Evolutionary conservation across 768 basidiomycete species (phyloP).

Genomic region (Serendipita sp.): DNA sequence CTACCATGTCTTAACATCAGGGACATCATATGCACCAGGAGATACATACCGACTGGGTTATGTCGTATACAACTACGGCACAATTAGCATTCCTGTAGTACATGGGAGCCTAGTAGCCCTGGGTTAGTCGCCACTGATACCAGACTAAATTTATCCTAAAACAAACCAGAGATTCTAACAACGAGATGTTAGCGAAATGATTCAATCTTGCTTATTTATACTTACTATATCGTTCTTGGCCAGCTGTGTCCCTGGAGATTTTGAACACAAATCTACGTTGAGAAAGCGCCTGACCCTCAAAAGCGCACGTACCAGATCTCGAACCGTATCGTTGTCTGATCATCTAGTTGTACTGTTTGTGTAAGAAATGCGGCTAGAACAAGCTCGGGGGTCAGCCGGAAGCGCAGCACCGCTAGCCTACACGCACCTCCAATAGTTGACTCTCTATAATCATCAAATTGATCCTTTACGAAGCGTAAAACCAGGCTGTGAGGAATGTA

Average conservation of each 20-base stretch:
- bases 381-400: slow-evolving; percentile 13
- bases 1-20: slow-evolving; percentile 11
- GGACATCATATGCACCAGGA: neutral
- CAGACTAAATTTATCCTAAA: neutral
- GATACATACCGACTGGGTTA: slow-evolving; percentile 48
- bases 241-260: slow-evolving; percentile 70
- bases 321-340: slow-evolving; percentile 87
- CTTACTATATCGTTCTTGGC: slow-evolving; percentile 76
- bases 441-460: slow-evolving; percentile 90
- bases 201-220: neutral
- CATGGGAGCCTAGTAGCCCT: slow-evolving; percentile 61
- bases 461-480: slow-evolving; percentile 88
- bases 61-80: slow-evolving; percentile 91
- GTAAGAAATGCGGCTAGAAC: slow-evolving; percentile 83
- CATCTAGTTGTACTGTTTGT: slow-evolving; percentile 86
- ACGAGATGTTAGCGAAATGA: slow-evolving; percentile 8
- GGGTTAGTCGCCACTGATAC: neutral
- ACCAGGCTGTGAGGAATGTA: slow-evolving; percentile 46
- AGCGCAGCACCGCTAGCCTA: neutral
- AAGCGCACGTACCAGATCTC: slow-evolving; percentile 75
- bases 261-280: too few species aligned
- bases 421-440: slow-evolving; percentile 73
- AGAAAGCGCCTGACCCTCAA: neutral
- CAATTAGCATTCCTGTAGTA: slow-evolving; percentile 93
- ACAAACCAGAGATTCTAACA: slow-evolving; percentile 28